phyloP scores from a whole-genome alignment of 108 stramenopile genomes.

The Pseudonitzschia pungens region DNA sequence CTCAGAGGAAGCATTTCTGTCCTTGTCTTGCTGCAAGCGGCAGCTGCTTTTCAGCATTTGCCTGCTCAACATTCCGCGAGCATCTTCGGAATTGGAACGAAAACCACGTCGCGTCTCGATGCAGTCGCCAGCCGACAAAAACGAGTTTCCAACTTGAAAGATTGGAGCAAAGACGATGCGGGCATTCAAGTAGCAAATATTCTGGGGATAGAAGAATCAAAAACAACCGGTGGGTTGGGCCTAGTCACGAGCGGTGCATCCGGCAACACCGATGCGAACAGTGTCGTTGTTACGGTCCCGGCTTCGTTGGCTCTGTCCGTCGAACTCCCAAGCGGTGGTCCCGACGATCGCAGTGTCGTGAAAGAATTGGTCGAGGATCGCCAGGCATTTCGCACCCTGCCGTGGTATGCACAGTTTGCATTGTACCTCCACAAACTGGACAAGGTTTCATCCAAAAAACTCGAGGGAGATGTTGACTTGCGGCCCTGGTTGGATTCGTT shows the following conservation, averaged over 20 bases:
- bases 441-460: constrained; percentile 30
- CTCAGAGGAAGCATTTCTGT: neutral
- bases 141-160: constrained; percentile 30
- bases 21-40: neutral
- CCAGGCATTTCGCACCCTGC: constrained; percentile 27
- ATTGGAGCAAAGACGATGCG: constrained; percentile 37
- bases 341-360: constrained; percentile 37
- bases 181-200: constrained; percentile 23
- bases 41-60: neutral
- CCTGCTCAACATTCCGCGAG: neutral
- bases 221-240: constrained; percentile 50
- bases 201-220: constrained; percentile 28
- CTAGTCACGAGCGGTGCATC: constrained; percentile 49
- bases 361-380: constrained; percentile 23
- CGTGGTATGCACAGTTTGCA: constrained; percentile 57
- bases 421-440: constrained; percentile 49
- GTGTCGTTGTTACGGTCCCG: constrained; percentile 66
- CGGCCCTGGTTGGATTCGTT: constrained; percentile 76
- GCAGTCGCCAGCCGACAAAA: constrained; percentile 29
- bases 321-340: constrained; percentile 53
- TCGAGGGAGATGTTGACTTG: constrained; percentile 31
- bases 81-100: neutral
- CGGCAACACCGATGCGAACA: constrained; percentile 37
- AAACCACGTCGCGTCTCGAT: neutral
- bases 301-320: constrained; percentile 63